Conservation (phyloP, 805 yeast species). For the Saccharomycopsis fodiens region DNA sequence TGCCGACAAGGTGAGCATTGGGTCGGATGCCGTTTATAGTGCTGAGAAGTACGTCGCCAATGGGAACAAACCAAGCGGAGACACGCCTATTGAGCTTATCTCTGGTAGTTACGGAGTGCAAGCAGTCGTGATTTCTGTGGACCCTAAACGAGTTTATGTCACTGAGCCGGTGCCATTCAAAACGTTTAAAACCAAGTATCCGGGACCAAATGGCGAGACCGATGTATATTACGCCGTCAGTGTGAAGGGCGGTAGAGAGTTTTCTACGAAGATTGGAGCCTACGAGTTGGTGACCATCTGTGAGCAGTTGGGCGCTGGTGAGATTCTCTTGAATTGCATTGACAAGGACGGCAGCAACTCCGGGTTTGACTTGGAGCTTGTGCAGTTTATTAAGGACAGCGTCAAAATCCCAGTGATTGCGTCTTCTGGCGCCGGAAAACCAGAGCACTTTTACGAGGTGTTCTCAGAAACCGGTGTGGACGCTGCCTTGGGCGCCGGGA, state of each 20-base stretch:
- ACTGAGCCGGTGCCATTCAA: conserved; percentile 58
- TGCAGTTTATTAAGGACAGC: conserved; percentile 65
- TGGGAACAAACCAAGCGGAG: conserved; percentile 56
- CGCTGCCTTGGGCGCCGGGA: conserved; percentile 98
- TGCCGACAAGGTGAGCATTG: conserved; percentile 96
- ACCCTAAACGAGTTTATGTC: conserved; percentile 79
- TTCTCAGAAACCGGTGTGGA: conserved; percentile 77
- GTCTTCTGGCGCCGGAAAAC: conserved; percentile 95
- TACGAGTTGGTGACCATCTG: conserved; percentile 82
- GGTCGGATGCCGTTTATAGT: conserved; percentile 92
- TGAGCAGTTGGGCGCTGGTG: conserved; percentile 95
- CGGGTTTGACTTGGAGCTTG: conserved; percentile 85
- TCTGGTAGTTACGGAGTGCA: conserved; percentile 90
- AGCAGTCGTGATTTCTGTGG: conserved; percentile 98
- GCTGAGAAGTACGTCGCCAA: conserved; percentile 72
- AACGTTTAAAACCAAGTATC: conserved; percentile 50
- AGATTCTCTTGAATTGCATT: conserved; percentile 83
- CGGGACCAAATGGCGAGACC: conserved; percentile 85
- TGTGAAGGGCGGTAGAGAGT: conserved; percentile 91
- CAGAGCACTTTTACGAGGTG: conserved; percentile 84
- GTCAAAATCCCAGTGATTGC: conserved; percentile 93
- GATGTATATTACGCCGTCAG: conserved; percentile 95
- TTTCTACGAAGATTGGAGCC: conserved; percentile 79
- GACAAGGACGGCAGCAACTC: conserved; percentile 96
- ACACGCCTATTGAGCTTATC: conserved; percentile 87